Evolutionary conservation across 371 early-diverging fungal genomes (phyloP), one percentile per base, ranked within the genome.

Genomic region (Mucor circinelloides): DNA sequence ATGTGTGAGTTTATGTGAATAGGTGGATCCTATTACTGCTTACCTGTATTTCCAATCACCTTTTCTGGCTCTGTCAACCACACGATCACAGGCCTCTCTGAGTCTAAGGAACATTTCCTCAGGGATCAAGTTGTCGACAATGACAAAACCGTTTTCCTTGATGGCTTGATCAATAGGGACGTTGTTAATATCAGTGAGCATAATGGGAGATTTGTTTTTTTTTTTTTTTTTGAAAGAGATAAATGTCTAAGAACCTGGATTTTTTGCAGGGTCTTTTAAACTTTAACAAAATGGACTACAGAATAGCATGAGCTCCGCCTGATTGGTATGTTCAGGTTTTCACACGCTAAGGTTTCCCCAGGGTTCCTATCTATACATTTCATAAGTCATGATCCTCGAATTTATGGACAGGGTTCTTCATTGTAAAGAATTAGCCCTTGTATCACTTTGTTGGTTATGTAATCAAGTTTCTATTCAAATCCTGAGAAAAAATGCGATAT

Each of bases 1-100:
- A 13, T 12, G 31, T 17, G 13, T 44, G 1, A 32, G 17, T 42
- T 7, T 2, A 3, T 19, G 32, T n/a, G 8, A 17, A 8, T 52
- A 10, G 3, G 1, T 15, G 15, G 31, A 50, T n/a, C n/a, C 21
- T 58, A 27, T 23, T 21, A 23, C 32, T 32, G 8, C 61, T 27
- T 75, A 83, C 83, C 71, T 71, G 58, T 81, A 70, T 28, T 77
- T 77, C 84, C 86, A 86, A 38, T 83, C 82, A 30, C 78, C 76
- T 15, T 69, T 69, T 60, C 85, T 66, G 17, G 83, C 85, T 50
- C 69, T 74, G 32, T 73, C 78, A 9, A 83, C 78, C 6, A 74
- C 78, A 30, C 85, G 78, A 58, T 85, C 83, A 31, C 80, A 77
- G 12, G 84, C 86, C n/a, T 75, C 83, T 58, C 73, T 78, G 19